A percentile compares a stretch with the other conserved stretches of the same genome.
These are phyloP conservation scores for Puccinia coronata DNA, from an alignment of 1,284 basidiomycete genomes.

Conservation along the genomic window DNA sequence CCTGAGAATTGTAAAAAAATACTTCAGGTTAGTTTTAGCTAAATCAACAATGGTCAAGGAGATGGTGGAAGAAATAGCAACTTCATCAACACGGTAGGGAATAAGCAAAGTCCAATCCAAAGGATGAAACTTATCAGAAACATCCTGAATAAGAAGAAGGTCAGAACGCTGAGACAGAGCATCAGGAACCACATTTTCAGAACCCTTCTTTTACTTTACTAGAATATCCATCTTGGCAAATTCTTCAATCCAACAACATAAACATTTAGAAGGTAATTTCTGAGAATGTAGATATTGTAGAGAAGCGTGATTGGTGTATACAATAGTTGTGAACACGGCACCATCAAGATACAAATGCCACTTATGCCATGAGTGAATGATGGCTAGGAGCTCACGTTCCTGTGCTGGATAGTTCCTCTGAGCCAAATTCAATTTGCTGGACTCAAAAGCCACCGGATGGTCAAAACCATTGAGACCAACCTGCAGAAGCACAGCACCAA, in stretches of 20 bases:
- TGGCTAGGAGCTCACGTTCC: conserved; percentile 50
- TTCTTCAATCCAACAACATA: conserved; percentile 60
- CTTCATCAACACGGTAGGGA: too few species aligned
- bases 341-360: conserved; percentile 53
- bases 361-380: conserved; percentile 48
- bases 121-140: too few species aligned
- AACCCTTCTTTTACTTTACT: conserved; percentile 59
- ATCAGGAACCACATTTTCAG: conserved; percentile 60
- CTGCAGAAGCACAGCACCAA: conserved; percentile 47
- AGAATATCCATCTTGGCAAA: conserved; percentile 57
- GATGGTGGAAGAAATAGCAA: too few species aligned
- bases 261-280: conserved; percentile 57
- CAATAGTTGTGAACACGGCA: conserved; percentile 52
- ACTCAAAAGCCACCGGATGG: conserved; percentile 48
- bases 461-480: not conserved
- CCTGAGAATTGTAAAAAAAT: not conserved
- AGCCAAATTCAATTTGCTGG: conserved; percentile 41
- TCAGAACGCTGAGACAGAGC: conserved; percentile 56
- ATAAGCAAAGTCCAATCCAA: too few species aligned
- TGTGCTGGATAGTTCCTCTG: conserved; percentile 51
- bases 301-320: conserved; percentile 60
- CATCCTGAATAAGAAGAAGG: not conserved
- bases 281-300: conserved; percentile 60
- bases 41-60: too few species aligned
- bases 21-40: not conserved